Conservation (phyloP, 176 grass and related monocot species). For the Lolium multiflorum region DNA sequence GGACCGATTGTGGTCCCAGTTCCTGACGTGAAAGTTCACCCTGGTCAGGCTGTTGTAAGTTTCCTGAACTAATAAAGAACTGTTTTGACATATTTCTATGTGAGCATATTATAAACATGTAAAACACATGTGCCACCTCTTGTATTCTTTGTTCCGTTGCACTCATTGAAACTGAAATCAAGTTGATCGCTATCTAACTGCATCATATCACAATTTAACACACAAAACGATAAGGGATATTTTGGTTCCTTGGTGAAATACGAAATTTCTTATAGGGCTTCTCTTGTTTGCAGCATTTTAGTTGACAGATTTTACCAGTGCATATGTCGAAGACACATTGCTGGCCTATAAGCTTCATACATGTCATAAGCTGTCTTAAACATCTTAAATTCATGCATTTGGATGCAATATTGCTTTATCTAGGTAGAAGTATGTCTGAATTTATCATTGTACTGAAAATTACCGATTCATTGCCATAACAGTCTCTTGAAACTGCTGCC, state of each 20-base stretch:
- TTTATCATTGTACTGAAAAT: constrained; percentile 12
- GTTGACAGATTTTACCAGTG: background rate
- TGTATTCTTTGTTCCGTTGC: constrained; percentile 21
- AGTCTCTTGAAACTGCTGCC: constrained; percentile 9
- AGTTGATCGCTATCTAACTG: background rate
- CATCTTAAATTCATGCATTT: background rate
- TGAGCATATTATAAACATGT: constrained; percentile 1
- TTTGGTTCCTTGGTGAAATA: background rate
- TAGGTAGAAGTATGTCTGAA: background rate
- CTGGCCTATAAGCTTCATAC: background rate
- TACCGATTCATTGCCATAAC: constrained; percentile 8
- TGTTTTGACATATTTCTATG: constrained; percentile 11
- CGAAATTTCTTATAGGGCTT: background rate
- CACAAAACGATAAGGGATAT: background rate
- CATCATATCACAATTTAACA: background rate
- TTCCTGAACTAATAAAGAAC: constrained; percentile 35
- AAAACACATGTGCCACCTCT: background rate
- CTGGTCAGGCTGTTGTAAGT: constrained; percentile 51
- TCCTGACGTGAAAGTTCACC: constrained; percentile 20
- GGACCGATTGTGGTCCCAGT: background rate
- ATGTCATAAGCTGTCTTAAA: background rate
- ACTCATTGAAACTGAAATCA: constrained; percentile 17
- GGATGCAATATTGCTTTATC: background rate
- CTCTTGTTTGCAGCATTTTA: constrained; percentile 30
- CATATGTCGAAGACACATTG: background rate